Evolutionary conservation across 805 yeast species (phyloP), one percentile per base, ranked within the genome.

Genomic region (Nakazawaea ishiwadae): DNA sequence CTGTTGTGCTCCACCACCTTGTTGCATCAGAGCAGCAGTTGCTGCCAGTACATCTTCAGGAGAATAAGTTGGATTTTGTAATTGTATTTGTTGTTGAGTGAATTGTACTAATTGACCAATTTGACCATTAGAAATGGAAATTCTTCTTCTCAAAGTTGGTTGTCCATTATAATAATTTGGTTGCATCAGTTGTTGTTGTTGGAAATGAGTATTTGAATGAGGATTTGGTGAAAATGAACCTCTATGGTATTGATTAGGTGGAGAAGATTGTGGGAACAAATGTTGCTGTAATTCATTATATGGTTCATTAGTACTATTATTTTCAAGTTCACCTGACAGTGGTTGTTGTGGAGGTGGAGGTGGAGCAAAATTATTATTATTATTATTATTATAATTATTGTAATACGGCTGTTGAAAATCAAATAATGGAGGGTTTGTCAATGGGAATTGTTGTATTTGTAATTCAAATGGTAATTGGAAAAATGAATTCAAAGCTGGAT

Each of bases 91-190:
- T 31, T 44, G 46, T 29, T 44, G 45, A 12, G 47, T 47, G 24
- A 47, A 46, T 37, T 66, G 71, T 4, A 77, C 71, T 27, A 84
- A 73, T 54, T 84, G 95, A 36, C 89, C 85, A 49, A 84, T 84
- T 54, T 84, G 95, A 53, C 95, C 95, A 60, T 84, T 84, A 9
- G 91, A 82, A 39, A 84, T 84, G 33, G 93, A 84, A 2, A 84
- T 79, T 55, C 95, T 71, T 56, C 93, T 68, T 54, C 82, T 66
- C 27, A 58, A 49, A 11, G 57, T 51, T 3, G 52, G 51, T 8
- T 18, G 38, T 39, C 15, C 23, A 11, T 14, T 18, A 14, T 23
- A 8, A 8, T 7, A 24, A 14, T 21, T 18, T 14, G 18, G 20
- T 5, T 34, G 29, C 4, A 24, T 10, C 27, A 24, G 27, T 24